phyloP scores from a whole-genome alignment of 345 rosid genomes.

The Citrus unshiu region DNA sequence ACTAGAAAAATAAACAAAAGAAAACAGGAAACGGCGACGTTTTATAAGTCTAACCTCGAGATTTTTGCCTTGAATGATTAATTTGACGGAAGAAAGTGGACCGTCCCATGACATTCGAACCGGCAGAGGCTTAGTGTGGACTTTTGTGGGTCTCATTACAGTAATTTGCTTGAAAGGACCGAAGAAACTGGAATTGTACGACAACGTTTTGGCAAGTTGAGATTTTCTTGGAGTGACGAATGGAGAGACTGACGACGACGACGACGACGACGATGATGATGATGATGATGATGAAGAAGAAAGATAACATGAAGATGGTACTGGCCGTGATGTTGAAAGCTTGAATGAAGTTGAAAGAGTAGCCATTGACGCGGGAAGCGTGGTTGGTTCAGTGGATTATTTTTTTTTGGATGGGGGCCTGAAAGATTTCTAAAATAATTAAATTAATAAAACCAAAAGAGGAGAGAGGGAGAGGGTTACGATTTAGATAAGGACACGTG shows the following conservation, averaged over 20 bases:
- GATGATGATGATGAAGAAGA: conserved; percentile 23
- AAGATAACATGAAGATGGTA: neutral
- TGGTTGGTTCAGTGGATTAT: conserved; percentile 10
- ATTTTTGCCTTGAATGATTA: conserved; percentile 80
- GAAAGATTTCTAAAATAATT: neutral
- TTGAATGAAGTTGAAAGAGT: conserved; percentile 37
- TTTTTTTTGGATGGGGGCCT: neutral
- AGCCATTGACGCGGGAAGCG: conserved; percentile 29
- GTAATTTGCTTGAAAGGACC: conserved; percentile 12
- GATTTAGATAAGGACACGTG: conserved; percentile 12
- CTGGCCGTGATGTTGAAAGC: conserved; percentile 4
- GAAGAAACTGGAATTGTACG: conserved; percentile 35
- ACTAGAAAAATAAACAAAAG: no score
- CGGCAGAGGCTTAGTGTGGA: conserved; percentile 3
- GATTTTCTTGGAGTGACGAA: conserved; percentile 15
- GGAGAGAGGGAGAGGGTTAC: neutral
- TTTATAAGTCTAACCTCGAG: conserved; percentile 44
- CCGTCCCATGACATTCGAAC: conserved; percentile 90
- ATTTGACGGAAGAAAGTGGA: conserved; percentile 72
- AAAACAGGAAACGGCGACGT: neutral
- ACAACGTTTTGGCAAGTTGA: conserved; percentile 1
- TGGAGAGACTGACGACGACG: conserved; percentile 30
- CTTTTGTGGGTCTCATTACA: conserved; percentile 12
- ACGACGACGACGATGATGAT: conserved; percentile 27
- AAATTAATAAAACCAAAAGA: neutral